Percentiles rank a stretch among this genome's conserved stretches.
Evolutionary conservation across 2,329 filamentous ascomycete species (phyloP).

Genomic region (Penicillium italicum): DNA sequence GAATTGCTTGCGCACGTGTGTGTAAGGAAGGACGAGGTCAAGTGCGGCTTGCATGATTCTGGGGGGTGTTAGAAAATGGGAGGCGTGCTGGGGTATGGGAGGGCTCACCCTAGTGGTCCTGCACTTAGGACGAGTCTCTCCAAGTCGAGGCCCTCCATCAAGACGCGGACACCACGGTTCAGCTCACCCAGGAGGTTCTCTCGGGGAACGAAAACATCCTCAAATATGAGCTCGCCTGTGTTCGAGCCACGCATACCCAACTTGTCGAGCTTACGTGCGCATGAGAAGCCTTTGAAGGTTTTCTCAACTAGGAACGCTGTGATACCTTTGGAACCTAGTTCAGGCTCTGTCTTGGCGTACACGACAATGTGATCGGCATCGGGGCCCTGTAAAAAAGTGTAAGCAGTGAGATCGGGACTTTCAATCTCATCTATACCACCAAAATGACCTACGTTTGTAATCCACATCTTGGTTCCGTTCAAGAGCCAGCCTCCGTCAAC

Average conservation of each 20-base stretch:
- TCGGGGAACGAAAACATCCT: slow-evolving; percentile 80
- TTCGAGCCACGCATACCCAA: slow-evolving; percentile 97
- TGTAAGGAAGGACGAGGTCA: slow-evolving; percentile 82
- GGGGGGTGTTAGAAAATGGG: slow-evolving; percentile 9
- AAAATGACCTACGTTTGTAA: slow-evolving; percentile 69
- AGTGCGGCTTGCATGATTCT: slow-evolving; percentile 86
- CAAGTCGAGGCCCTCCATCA: slow-evolving; percentile 95
- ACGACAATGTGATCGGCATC: slow-evolving; percentile 91
- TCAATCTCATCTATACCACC: neutral
- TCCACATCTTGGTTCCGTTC: slow-evolving; percentile 98
- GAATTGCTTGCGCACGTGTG: slow-evolving; percentile 87
- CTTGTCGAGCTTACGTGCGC: slow-evolving; percentile 90
- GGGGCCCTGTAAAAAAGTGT: slow-evolving; percentile 53
- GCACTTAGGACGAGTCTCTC: slow-evolving; percentile 89
- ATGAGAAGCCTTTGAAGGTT: slow-evolving; percentile 69
- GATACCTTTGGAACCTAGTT: slow-evolving; percentile 80
- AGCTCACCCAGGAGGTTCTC: slow-evolving; percentile 76
- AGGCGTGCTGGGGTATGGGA: neutral
- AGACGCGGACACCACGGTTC: slow-evolving; percentile 78
- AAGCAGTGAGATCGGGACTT: neutral
- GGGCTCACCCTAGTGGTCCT: slow-evolving; percentile 69
- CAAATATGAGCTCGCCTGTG: slow-evolving; percentile 89
- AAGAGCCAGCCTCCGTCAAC: slow-evolving; percentile 82
- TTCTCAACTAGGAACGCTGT: slow-evolving; percentile 87
- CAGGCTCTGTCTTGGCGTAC: slow-evolving; percentile 91